Base-by-base conservation (phyloP, 2,329 filamentous ascomycete genomes). In the Cordyceps javanica region DNA sequence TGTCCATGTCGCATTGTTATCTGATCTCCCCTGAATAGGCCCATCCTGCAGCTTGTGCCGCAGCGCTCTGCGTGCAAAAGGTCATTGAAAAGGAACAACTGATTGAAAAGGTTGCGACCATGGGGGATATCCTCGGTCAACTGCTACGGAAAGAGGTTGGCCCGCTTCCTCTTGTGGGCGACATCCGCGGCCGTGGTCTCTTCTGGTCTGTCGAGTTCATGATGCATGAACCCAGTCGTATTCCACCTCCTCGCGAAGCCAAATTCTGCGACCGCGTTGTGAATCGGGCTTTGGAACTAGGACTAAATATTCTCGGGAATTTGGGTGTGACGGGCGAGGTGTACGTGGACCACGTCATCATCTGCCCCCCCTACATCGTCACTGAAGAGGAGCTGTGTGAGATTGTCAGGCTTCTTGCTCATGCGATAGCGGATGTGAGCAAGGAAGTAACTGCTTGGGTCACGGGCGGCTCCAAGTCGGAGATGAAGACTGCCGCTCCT, bases 61-160 rank as follows among this genome's bases (percentile, higher is more conserved):
- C 65, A 0, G 67, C 66, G 1, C 32, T 69, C 19, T 61, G 62
- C 16, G 66, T 69, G 10, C 66, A 69, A 50, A 57, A 70, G 38
- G 81, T 86, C 26, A 77, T 90, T 25, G 28, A 60, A 32, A 60
- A 63, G 13, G 63, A 65, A 8, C 61, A 62, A 19, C 55, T 66
- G 0, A 50, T 66, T 2, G 58, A 53, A 9, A 63, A 62, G 10
- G 63, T 66, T 4, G 48, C 44, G 5, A 36, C 60, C 10, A 58
- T 36, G 9, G 63, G 64, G 2, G 36, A 42, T 13, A 34, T 55
- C 9, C 49, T 65, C 1, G 60, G 59, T 9, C 32, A 53, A 7
- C 59, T 63, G 6, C 55, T 70, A 32, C 60, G 62, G 14, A 21
- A 59, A 23, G 19, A 63, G 16, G 55, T 70, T 4, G 63, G 59